A percentile compares a stretch with the other conserved stretches of the same genome.
phyloP scores from a whole-genome alignment of 257 asterid species.

The Nicotiana tabacum region DNA sequence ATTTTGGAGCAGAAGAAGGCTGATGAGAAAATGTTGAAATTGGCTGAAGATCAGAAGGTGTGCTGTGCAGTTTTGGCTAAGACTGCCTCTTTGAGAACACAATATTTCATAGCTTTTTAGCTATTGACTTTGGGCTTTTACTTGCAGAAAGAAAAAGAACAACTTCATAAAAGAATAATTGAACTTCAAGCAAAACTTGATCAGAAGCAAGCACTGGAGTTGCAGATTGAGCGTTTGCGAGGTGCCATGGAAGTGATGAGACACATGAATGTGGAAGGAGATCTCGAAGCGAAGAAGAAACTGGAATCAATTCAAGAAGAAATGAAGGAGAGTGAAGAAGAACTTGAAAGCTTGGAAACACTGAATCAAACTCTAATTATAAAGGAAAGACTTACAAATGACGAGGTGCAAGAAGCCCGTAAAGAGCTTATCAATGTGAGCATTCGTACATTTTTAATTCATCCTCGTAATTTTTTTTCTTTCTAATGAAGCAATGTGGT shows the following conservation, averaged over 20 bases:
- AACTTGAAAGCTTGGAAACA: slow-evolving; percentile 37
- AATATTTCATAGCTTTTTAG: slow-evolving; percentile 4
- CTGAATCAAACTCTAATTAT: slow-evolving; percentile 42
- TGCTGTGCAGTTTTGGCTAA: slow-evolving; percentile 5
- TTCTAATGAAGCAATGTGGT: neutral
- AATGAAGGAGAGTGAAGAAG: slow-evolving; percentile 58
- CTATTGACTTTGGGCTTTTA: neutral
- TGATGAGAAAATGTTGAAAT: slow-evolving; percentile 46
- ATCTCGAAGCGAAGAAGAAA: slow-evolving; percentile 39
- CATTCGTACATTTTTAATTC: slow-evolving; percentile 10
- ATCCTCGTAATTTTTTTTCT: neutral
- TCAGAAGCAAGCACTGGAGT: slow-evolving; percentile 60
- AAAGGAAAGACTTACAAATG: slow-evolving; percentile 57
- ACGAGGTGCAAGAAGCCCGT: slow-evolving; percentile 71
- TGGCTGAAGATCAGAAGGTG: slow-evolving; percentile 78
- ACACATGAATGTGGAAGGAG: slow-evolving; percentile 59
- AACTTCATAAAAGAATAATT: slow-evolving; percentile 43
- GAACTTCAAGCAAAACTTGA: slow-evolving; percentile 63
- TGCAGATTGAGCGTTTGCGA: slow-evolving; percentile 49
- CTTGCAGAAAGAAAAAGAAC: slow-evolving; percentile 60
- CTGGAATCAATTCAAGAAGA: slow-evolving; percentile 40
- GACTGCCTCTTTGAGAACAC: slow-evolving; percentile 1
- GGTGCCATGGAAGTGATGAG: slow-evolving; percentile 53
- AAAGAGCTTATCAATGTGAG: slow-evolving; percentile 56
- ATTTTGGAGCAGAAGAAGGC: slow-evolving; percentile 57